Conservation (phyloP, 148 eudicot species). For the Vaccinium corymbosum region DNA sequence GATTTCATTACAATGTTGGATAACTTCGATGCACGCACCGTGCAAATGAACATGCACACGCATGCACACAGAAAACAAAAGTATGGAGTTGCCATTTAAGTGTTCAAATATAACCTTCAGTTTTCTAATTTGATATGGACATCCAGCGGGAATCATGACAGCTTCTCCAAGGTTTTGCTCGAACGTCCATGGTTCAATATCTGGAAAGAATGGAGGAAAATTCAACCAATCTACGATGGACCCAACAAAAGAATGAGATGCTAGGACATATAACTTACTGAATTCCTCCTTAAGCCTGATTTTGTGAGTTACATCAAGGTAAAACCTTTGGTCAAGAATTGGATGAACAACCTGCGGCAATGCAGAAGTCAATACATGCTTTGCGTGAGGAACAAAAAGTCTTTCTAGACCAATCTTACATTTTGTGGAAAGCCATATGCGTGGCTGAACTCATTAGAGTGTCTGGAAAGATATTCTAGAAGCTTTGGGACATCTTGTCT, state of each 20-base stretch:
- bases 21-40: not conserved
- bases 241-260: not conserved
- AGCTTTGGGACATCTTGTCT: conserved; percentile 83
- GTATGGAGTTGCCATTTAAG: not conserved
- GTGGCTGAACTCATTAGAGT: conserved; percentile 44
- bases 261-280: conserved; percentile 38
- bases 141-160: conserved; percentile 93
- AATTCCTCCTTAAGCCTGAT: conserved; percentile 80
- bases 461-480: conserved; percentile 57
- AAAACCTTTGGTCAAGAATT: conserved; percentile 70
- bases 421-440: conserved; percentile 30
- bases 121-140: conserved; percentile 78
- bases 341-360: conserved; percentile 66
- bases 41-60: not conserved
- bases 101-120: conserved; percentile 44
- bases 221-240: not conserved
- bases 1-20: not conserved
- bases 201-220: conserved; percentile 29
- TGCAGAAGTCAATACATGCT: conserved; percentile 15
- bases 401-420: conserved; percentile 32
- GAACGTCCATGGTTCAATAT: conserved; percentile 90
- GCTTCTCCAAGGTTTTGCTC: conserved; percentile 87
- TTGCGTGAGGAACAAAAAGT: not conserved
- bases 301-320: conserved; percentile 70
- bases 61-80: not conserved